Base-by-base conservation (phyloP, 2,329 filamentous ascomycete genomes). In the Pezicula neosporulosa region DNA sequence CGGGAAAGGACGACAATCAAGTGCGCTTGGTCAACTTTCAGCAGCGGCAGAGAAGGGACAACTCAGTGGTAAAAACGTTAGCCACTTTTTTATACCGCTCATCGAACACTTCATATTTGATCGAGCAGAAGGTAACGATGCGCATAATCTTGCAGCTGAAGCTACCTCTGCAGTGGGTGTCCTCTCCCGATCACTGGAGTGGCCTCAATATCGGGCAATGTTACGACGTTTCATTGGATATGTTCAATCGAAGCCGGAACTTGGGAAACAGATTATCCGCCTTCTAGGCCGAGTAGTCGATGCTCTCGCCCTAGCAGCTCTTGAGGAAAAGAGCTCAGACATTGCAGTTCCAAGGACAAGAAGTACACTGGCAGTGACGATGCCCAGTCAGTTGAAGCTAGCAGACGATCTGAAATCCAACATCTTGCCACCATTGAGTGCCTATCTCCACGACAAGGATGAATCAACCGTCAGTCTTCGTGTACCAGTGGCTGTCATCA, bases 101-200 rank as follows among this genome's bases (percentile, higher is more conserved):
- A 77, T 97, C 9, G 94, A 99, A 65, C 92, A 97, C 66, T 97
- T 97, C 64, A 86, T 97, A 21, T 93, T 96, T 64, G 87, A 91
- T 52, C 83, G 87, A 53, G 82, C 81, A 4, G 88, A 90, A 44
- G 77, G 78, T 8, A 75, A 68, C 19, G 90, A 96, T 66, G 91
- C 90, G 35, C 88, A 95, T 60, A 93, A 91, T 46, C 77, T 97
- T 48, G 86, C 90, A 46, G 90, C 91, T 15, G 90, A 97, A 68
- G 86, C 93, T 5, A 87, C 91, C n/a, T 82, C 78, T 9, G 87
- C 91, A 0, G 86, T 99, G 53, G 86, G 89, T 2, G 77, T 80
- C 24, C 70, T 99, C 50, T 84, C 88, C 4, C 77, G 82, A 55
- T 90, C 85, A 54, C 71, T 99, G 13, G 90, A 94, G 63, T 97